These are phyloP conservation scores for Suillus subaureus DNA, from an alignment of 768 basidiomycete species.

Conservation along the genomic window DNA sequence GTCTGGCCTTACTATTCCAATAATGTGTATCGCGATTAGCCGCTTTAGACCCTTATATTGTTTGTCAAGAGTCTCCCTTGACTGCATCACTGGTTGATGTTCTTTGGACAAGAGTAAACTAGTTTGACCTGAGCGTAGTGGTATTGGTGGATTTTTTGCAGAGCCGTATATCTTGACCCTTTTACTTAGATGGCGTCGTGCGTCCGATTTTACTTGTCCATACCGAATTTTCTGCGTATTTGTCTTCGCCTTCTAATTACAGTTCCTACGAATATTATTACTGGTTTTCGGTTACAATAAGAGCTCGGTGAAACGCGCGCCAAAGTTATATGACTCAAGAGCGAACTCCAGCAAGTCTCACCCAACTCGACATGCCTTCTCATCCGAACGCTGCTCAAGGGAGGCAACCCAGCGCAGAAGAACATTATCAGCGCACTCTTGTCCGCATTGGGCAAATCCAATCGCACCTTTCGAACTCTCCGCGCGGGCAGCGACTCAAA, in stretches of 20 bases:
- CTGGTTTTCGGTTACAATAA: neutral
- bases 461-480: conserved; percentile 58
- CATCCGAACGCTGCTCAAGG: conserved; percentile 11
- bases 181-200: neutral
- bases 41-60: neutral
- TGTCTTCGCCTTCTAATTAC: neutral
- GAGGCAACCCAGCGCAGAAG: conserved; percentile 37
- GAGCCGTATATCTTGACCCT: neutral
- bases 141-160: neutral
- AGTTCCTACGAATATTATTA: neutral
- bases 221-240: neutral
- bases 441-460: conserved; percentile 69
- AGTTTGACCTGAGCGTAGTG: neutral
- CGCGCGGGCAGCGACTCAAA: conserved; percentile 58
- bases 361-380: conserved; percentile 1
- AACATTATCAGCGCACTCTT: conserved; percentile 61
- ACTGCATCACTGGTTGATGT: neutral
- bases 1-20: neutral
- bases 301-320: conserved; percentile 1
- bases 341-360: neutral
- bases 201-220: neutral
- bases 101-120: neutral
- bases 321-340: neutral
- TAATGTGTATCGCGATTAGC: neutral
- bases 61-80: neutral